Conservation (phyloP, 1,284 basidiomycete genomes). For the Moesziomyces sp. region DNA sequence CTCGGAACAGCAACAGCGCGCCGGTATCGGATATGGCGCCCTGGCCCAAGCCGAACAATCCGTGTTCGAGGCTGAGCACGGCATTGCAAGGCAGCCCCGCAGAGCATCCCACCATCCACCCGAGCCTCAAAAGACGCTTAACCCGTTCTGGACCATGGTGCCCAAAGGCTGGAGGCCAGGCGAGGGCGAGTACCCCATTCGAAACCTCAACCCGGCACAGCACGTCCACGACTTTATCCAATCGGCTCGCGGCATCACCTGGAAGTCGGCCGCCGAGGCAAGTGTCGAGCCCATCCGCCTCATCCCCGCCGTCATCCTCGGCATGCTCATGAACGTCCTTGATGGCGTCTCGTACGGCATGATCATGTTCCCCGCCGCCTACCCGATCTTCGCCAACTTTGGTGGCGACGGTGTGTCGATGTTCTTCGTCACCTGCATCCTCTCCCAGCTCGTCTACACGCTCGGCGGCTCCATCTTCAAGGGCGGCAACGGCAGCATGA, state of each 20-base stretch:
- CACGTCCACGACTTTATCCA: slow-evolving; percentile 15
- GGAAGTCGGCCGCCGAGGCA: slow-evolving; percentile 44
- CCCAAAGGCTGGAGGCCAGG: slow-evolving; percentile 39
- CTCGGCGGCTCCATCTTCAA: slow-evolving; percentile 85
- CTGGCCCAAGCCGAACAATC: slow-evolving; percentile 55
- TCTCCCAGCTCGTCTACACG: slow-evolving; percentile 87
- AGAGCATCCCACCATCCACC: slow-evolving; percentile 32
- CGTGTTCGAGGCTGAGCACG: slow-evolving; percentile 25
- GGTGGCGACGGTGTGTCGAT: slow-evolving; percentile 92
- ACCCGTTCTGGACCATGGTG: slow-evolving; percentile 37
- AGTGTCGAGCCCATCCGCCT: slow-evolving; percentile 57
- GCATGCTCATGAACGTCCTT: slow-evolving; percentile 86
- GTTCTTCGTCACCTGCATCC: slow-evolving; percentile 71
- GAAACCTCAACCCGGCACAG: slow-evolving; percentile 11
- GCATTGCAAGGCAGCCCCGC: slow-evolving; percentile 9
- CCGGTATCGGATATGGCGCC: slow-evolving; percentile 54
- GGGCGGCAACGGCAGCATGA: slow-evolving; percentile 88
- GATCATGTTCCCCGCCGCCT: slow-evolving; percentile 85
- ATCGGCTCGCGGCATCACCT: slow-evolving; percentile 44
- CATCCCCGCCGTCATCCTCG: slow-evolving; percentile 83
- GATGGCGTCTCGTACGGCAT: slow-evolving; percentile 84
- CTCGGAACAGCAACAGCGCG: slow-evolving; percentile 29
- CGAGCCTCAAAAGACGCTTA: slow-evolving; percentile 28
- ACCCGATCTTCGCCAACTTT: slow-evolving; percentile 80
- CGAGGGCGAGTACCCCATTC: slow-evolving; percentile 16